Percentiles rank a stretch among this genome's conserved stretches.
phyloP scores from a whole-genome alignment of 306 rosid species.

The Inga laurina region DNA sequence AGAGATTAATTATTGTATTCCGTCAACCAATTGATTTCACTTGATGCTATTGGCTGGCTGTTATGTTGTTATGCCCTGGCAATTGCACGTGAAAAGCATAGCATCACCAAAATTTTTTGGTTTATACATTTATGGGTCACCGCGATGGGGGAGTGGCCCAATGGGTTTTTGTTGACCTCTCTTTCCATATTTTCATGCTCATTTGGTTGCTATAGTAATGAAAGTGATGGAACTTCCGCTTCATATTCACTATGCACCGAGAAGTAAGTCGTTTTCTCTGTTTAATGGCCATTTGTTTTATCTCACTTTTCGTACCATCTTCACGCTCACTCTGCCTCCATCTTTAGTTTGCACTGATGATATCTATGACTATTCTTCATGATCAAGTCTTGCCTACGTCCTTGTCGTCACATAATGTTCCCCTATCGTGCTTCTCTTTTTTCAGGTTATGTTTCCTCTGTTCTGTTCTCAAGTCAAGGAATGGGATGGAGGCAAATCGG shows the following conservation, averaged over 20 bases:
- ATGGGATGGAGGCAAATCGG: neutral
- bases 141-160: neutral
- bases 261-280: neutral
- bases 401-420: neutral
- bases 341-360: neutral
- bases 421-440: neutral
- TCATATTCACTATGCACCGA: neutral
- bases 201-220: neutral
- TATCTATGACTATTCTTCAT: neutral
- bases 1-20: too few species aligned
- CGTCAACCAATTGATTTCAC: neutral
- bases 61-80: neutral
- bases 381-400: neutral
- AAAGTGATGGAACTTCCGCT: neutral
- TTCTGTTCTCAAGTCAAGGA: neutral
- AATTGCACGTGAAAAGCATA: conserved; percentile 1
- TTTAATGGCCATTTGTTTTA: neutral
- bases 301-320: neutral
- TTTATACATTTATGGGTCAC: neutral
- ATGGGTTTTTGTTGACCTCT: neutral
- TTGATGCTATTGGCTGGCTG: neutral
- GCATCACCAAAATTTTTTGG: neutral
- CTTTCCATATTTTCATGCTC: neutral
- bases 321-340: conserved; percentile 29
- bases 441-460: neutral